Evolutionary conservation across 2,329 filamentous ascomycete species (phyloP).

Genomic region (Pseudogymnoascus sp.): DNA sequence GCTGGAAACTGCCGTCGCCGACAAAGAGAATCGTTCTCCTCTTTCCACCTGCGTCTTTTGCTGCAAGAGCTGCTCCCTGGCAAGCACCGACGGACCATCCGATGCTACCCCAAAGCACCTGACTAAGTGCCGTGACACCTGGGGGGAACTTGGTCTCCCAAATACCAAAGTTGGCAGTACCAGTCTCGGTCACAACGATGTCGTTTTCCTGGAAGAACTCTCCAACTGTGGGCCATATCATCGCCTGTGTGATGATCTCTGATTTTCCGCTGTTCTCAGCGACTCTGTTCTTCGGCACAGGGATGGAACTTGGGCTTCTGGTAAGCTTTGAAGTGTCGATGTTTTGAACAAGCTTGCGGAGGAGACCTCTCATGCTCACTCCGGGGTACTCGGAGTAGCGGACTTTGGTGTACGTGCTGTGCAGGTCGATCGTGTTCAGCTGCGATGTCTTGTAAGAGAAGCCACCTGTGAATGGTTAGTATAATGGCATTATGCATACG

Average conservation of each 20-base stretch:
- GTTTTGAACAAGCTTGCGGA: constrained; percentile 60
- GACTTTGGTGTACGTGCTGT: constrained; percentile 65
- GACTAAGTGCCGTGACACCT: constrained; percentile 71
- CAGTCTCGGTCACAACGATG: constrained; percentile 78
- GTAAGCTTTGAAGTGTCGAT: constrained; percentile 50
- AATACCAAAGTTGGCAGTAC: constrained; percentile 81
- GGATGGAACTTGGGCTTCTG: constrained; percentile 36
- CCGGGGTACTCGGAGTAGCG: constrained; percentile 73
- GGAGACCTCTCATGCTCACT: constrained; percentile 69
- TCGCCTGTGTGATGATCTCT: constrained; percentile 57
- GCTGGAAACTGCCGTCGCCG: constrained; percentile 81
- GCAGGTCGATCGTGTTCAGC: constrained; percentile 73
- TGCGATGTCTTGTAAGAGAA: constrained; percentile 75
- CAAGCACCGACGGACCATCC: constrained; percentile 57
- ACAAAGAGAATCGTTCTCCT: constrained; percentile 73
- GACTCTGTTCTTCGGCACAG: constrained; percentile 48
- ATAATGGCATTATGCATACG: no score
- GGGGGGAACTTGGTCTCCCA: constrained; percentile 76
- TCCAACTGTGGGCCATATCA: constrained; percentile 71
- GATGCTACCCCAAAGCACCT: constrained; percentile 66
- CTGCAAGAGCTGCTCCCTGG: constrained; percentile 66
- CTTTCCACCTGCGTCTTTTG: constrained; percentile 49
- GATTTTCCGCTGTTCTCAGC: constrained; percentile 33
- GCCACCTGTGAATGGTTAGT: constrained; percentile 42
- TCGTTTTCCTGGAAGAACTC: constrained; percentile 66